A percentile compares a stretch with the other conserved stretches of the same genome.
phyloP scores from a whole-genome alignment of 805 yeast genomes.

The Blastobotrys muscicola region DNA sequence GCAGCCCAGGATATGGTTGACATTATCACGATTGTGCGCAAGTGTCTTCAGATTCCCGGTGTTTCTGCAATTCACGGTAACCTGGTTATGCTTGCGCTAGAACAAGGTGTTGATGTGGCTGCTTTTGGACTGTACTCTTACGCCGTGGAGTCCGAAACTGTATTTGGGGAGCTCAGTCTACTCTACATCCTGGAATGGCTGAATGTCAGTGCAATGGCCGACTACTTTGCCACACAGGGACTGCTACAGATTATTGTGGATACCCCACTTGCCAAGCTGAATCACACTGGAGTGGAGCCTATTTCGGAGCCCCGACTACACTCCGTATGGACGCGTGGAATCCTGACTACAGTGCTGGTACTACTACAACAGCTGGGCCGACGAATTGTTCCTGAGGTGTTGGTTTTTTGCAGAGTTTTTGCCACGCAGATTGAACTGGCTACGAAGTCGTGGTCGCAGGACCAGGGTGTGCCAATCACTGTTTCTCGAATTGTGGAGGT shows the following conservation, averaged over 20 bases:
- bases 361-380: conserved; percentile 56
- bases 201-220: conserved; percentile 52
- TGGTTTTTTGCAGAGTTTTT: conserved; percentile 54
- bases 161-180: conserved; percentile 64
- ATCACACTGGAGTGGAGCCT: conserved; percentile 52
- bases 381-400: conserved; percentile 52
- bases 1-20: conserved; percentile 53
- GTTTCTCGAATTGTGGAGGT: conserved; percentile 50
- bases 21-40: conserved; percentile 54
- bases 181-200: conserved; percentile 62
- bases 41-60: conserved; percentile 34
- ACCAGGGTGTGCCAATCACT: conserved; percentile 40
- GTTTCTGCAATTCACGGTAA: conserved; percentile 24
- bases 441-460: conserved; percentile 54
- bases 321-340: conserved; percentile 77
- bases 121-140: conserved; percentile 58
- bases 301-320: conserved; percentile 49
- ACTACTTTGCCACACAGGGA: conserved; percentile 53
- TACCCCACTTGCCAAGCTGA: conserved; percentile 58
- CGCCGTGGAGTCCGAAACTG: conserved; percentile 49
- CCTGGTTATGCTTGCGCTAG: conserved; percentile 44
- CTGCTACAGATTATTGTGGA: conserved; percentile 60
- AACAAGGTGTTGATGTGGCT: conserved; percentile 51
- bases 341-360: conserved; percentile 56
- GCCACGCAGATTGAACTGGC: conserved; percentile 56